Evolutionary conservation across 1,139 yeast genomes (phyloP).

Genomic region (Zygoascus sp.): DNA sequence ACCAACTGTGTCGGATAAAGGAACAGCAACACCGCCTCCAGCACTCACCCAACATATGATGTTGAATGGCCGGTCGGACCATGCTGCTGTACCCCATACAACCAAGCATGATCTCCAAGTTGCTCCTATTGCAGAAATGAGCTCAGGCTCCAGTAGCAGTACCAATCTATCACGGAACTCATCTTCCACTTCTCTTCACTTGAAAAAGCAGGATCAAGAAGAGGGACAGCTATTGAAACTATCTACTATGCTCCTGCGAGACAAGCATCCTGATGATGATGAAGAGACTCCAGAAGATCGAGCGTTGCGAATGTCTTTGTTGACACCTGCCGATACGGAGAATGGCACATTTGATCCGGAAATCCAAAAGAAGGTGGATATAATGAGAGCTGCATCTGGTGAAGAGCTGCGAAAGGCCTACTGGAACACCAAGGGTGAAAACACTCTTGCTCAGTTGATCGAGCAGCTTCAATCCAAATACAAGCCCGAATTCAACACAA

Average conservation of each 20-base stretch:
- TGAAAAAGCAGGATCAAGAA: constrained; percentile 76
- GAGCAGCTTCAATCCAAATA: constrained; percentile 44
- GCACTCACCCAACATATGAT: constrained; percentile 8
- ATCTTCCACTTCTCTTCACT: constrained; percentile 27
- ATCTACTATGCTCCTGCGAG: constrained; percentile 41
- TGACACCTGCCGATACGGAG: not conserved
- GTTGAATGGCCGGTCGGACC: constrained; percentile 6
- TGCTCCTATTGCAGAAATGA: constrained; percentile 18
- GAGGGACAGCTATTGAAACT: constrained; percentile 89
- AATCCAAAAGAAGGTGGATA: constrained; percentile 1
- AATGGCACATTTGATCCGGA: not conserved
- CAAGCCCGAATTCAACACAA: constrained; percentile 22
- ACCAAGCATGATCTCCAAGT: constrained; percentile 24
- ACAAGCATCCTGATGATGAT: constrained; percentile 5
- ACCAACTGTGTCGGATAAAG: not conserved
- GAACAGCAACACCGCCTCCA: constrained; percentile 5
- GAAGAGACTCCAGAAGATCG: not conserved
- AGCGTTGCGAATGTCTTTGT: not conserved
- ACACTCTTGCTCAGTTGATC: constrained; percentile 65
- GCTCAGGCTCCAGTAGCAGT: not conserved
- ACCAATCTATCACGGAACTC: constrained; percentile 22
- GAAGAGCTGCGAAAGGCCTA: constrained; percentile 72
- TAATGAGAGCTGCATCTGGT: constrained; percentile 44
- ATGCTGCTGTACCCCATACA: constrained; percentile 9
- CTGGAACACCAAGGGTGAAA: constrained; percentile 71